Evolutionary conservation across 1,284 basidiomycete species (phyloP), one percentile per base, ranked within the genome.

Genomic region (Rhodotorula sp.): DNA sequence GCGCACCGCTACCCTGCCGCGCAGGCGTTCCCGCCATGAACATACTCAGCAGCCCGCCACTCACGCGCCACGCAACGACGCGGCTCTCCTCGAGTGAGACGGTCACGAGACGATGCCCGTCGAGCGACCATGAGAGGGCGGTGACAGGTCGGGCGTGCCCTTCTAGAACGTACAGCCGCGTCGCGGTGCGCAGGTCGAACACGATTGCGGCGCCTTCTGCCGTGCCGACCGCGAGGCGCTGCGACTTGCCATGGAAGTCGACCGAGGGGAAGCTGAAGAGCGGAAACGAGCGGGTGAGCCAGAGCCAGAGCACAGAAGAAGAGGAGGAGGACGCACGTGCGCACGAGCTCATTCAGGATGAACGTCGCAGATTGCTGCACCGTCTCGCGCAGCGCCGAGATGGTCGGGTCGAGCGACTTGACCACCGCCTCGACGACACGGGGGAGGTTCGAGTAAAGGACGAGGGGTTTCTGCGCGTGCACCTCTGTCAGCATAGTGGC

Each of bases 151-250:
- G 88, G 78, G 88, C 88, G 83, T 97, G 95, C 0, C 92, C 90
- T 78, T 98, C 95, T 17, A 99, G 87, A 0, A 99, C 92, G 80
- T 97, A 98, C 13, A 99, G 84, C 21, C 96, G 87, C 3, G 92
- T 97, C 0, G 94, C 94, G 0, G 94, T 94, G 82, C 97, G 97
- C 64, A 99, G 86, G 80, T 99, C 97, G 81, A 97, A 98, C 88
- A 98, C 93, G 76, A 98, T 88, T 46, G 81, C 79, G 9, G 81
- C 81, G 15, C 79, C 78, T 67, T 99, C 97, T 74, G 88, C 89
- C 0, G 96, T 97, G 0, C 97, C 97, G 0, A 98, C 94, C 0
- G 91, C 93, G 1, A 99, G 87, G 15, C 91, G 88, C 80, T 99
- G 96, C 2, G 88, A 89, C 3, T 85, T 83, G 81, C 88, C 88